Evolutionary conservation across 345 rosid species (phyloP).

Genomic region (Syzygium oleosum): DNA sequence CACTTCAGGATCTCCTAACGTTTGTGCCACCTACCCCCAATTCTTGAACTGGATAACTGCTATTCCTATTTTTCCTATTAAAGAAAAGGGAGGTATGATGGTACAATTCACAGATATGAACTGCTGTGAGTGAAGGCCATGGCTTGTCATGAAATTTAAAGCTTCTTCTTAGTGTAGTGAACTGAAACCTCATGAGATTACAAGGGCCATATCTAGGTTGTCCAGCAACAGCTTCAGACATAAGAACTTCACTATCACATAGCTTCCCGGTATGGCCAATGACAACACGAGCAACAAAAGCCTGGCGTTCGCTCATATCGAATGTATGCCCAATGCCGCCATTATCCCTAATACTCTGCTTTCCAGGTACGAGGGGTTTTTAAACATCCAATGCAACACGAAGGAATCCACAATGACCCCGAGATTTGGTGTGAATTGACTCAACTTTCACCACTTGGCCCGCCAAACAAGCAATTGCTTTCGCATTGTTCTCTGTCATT

Average conservation of each 20-base stretch:
- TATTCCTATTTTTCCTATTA: neutral
- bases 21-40: neutral
- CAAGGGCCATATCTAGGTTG: neutral
- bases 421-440: neutral
- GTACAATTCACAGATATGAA: neutral
- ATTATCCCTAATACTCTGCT: neutral
- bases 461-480: neutral
- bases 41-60: neutral
- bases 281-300: neutral
- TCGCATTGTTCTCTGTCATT: neutral
- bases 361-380: neutral
- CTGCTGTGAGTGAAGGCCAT: neutral
- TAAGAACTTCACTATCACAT: neutral
- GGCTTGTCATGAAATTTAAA: neutral
- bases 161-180: neutral
- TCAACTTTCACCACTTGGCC: neutral
- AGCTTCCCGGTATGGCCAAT: neutral
- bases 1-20: neutral
- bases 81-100: neutral
- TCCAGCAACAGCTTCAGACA: neutral
- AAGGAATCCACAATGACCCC: neutral
- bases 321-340: neutral
- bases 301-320: neutral
- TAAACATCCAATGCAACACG: neutral
- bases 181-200: neutral